These are phyloP conservation scores for Lactarius indigo DNA, from an alignment of 768 basidiomycete species.

Conservation along the genomic window DNA sequence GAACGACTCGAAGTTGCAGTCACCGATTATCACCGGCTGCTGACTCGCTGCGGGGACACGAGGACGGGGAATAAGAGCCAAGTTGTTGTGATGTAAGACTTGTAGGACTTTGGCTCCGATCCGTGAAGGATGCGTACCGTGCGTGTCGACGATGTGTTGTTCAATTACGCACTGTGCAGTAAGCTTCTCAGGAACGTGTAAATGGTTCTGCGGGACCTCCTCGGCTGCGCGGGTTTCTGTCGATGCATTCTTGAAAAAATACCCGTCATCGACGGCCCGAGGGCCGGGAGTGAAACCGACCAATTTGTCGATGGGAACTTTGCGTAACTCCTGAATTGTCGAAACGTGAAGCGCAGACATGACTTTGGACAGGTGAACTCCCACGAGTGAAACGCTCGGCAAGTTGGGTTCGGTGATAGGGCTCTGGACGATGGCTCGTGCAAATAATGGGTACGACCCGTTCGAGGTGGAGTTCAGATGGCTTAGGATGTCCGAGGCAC, in stretches of 20 bases:
- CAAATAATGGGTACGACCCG: conserved; percentile 56
- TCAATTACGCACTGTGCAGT: conserved; percentile 29
- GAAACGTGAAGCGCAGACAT: conserved; percentile 53
- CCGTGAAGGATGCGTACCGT: conserved; percentile 22
- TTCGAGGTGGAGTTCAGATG: conserved; percentile 60
- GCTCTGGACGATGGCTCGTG: conserved; percentile 74
- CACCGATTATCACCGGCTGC: conserved; percentile 76
- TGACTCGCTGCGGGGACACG: conserved; percentile 30
- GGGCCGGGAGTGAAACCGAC: conserved; percentile 42
- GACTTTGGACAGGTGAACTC: conserved; percentile 63
- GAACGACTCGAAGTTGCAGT: conserved; percentile 60
- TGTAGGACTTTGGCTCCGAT: conserved; percentile 18
- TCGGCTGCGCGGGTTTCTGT: conserved; percentile 43
- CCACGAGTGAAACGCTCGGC: conserved; percentile 56
- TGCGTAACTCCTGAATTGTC: conserved; percentile 59
- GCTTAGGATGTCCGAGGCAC: conserved; percentile 36
- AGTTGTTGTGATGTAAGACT: conserved; percentile 19
- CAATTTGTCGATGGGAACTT: conserved; percentile 55
- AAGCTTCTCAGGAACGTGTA: conserved; percentile 31
- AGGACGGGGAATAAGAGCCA: conserved; percentile 20
- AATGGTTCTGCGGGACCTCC: conserved; percentile 29
- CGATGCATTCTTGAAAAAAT: conserved; percentile 65
- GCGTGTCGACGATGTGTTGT: conserved; percentile 17
- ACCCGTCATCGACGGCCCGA: conserved; percentile 63
- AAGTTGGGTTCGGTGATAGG: conserved; percentile 59